A percentile compares a stretch with the other conserved stretches of the same genome.
Conservation (phyloP, 1,139 yeast genomes). For the Yamadazyma sp. region DNA sequence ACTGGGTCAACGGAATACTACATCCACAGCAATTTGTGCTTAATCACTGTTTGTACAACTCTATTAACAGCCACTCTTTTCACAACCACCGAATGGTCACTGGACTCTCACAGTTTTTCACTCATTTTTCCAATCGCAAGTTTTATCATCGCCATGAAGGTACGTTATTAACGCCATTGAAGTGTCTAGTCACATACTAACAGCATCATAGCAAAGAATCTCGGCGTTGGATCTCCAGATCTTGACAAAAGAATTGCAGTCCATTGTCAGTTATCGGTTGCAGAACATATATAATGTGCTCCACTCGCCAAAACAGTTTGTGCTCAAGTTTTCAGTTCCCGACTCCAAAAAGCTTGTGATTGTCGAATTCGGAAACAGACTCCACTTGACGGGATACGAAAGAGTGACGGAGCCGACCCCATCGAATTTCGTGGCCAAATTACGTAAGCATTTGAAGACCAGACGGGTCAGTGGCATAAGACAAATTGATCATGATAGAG, state of each 20-base stretch:
- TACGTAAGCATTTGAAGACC: conserved; percentile 82
- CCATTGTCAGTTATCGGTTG: conserved; percentile 64
- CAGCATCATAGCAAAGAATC: conserved; percentile 66
- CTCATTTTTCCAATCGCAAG: conserved; percentile 1
- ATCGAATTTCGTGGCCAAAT: conserved; percentile 78
- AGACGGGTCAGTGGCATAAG: conserved; percentile 71
- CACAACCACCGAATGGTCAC: too few relatives aligned
- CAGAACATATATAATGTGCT: conserved; percentile 85
- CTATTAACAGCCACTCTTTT: too few relatives aligned
- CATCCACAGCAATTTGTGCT: not conserved
- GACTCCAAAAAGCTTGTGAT: conserved; percentile 76
- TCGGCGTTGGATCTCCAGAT: conserved; percentile 80
- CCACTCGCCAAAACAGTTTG: conserved; percentile 68
- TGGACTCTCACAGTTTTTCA: not conserved
- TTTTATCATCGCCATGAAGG: conserved; percentile 7
- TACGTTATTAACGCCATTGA: conserved; percentile 3
- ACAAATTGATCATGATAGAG: conserved; percentile 78
- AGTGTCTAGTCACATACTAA: conserved; percentile 11
- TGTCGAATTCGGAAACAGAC: conserved; percentile 83
- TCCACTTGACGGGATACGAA: conserved; percentile 77
- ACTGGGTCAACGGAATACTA: not conserved
- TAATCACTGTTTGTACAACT: too few relatives aligned
- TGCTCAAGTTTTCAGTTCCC: conserved; percentile 79
- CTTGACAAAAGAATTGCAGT: conserved; percentile 64
- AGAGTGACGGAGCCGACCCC: conserved; percentile 82